Evolutionary conservation across 306 rosid species (phyloP).

Genomic region (Sophora flavescens): DNA sequence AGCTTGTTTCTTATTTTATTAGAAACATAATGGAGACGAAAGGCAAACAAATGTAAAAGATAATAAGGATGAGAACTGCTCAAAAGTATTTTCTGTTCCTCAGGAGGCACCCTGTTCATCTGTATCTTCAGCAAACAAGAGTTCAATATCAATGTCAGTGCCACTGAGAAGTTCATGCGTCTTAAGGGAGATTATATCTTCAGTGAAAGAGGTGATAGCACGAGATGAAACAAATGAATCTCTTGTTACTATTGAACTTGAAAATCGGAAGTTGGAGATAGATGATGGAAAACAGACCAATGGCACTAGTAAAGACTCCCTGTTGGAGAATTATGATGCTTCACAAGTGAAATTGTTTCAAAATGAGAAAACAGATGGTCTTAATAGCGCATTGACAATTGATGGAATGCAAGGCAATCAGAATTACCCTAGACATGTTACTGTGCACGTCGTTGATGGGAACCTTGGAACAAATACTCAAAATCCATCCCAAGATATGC

Average conservation of each 20-base stretch:
- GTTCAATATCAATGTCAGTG: conserved; percentile 50
- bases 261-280: conserved; percentile 60
- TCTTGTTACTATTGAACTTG: conserved; percentile 57
- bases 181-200: conserved; percentile 72
- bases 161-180: conserved; percentile 53
- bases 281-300: conserved; percentile 59
- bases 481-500: conserved; percentile 59
- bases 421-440: conserved; percentile 86
- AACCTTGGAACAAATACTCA: conserved; percentile 62
- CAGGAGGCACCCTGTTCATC: conserved; percentile 72
- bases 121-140: conserved; percentile 66
- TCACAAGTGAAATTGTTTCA: conserved; percentile 54
- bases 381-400: conserved; percentile 58
- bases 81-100: conserved; percentile 58
- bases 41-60: conserved; percentile 54
- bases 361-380: conserved; percentile 62
- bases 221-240: conserved; percentile 62
- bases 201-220: conserved; percentile 55
- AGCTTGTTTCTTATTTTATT: conserved; percentile 40
- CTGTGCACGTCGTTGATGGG: conserved; percentile 90
- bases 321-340: conserved; percentile 56
- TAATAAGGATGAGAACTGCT: conserved; percentile 62
- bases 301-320: conserved; percentile 56
- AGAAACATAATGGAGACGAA: conserved; percentile 67
- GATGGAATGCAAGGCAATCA: conserved; percentile 78